Evolutionary conservation across 2,329 filamentous ascomycete genomes (phyloP), one percentile per base, ranked within the genome.

Genomic region (Daldinia sp.): DNA sequence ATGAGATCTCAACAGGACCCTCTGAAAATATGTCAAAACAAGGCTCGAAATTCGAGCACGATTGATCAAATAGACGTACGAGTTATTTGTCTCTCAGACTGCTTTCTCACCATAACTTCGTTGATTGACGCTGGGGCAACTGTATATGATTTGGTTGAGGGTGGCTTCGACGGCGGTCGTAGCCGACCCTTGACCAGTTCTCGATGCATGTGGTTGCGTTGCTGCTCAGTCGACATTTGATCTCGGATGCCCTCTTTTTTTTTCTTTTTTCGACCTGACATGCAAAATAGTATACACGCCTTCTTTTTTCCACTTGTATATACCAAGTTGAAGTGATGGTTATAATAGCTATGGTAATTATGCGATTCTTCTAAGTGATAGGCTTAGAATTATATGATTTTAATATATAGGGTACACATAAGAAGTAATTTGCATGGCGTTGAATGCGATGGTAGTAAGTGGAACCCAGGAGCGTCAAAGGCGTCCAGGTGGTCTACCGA

Each of bases 91-190:
- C 50, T 65, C 17, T 64, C 61, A 43, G 52, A 52, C 10, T 61
- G 60, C 29, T 61, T 58, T 55, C 66, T 70, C 53, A 73, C 58
- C 13, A 53, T 53, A 13, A 73, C 69, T 48, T 73, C 69, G 21
- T 58, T 63, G 34, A 63, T 70, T n/a, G 68, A 68, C 30, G 67
- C 56, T 27, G 66, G 67, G 32, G 67, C 17, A 27, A 74, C 51
- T 17, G 72, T 73, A 45, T 74, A 74, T 8, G 72, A 73, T 61
- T 58, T 72, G 51, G 47, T 51, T 23, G 61, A 57, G 49, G 70
- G 51, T 21, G 59, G 59, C 29, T 66, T 63, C 11, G 58, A 52
- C 13, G 70, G 70, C 32, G 68, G 63, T 45, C 50, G 69, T 45
- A 74, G 55, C 25, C 41, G 67, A 17, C 71, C 71, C 61, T 69